phyloP scores from a whole-genome alignment of 768 basidiomycete genomes.

The Suillus tomentosus region DNA sequence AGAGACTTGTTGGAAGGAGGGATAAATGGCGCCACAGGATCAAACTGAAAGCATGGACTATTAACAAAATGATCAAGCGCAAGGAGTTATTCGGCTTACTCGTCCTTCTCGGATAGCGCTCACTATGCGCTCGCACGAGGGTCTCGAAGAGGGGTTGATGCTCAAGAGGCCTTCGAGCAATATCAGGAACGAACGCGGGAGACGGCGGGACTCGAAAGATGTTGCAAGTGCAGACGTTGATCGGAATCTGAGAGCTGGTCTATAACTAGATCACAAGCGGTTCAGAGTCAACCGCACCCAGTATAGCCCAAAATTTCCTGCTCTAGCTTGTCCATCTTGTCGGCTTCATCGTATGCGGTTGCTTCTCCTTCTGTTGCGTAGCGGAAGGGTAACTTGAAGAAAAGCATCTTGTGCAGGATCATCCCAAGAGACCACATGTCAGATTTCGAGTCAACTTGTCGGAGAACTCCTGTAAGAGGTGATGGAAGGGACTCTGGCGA shows the following conservation, averaged over 20 bases:
- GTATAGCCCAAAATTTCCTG: slow-evolving; percentile 72
- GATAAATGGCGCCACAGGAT: slow-evolving; percentile 20
- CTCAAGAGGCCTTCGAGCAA: slow-evolving; percentile 74
- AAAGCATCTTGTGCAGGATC: slow-evolving; percentile 91
- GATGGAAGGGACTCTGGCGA: slow-evolving; percentile 86
- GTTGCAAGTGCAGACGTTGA: slow-evolving; percentile 51
- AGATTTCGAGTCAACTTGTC: slow-evolving; percentile 80
- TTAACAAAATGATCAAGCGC: slow-evolving; percentile 7
- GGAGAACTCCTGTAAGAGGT: slow-evolving; percentile 61
- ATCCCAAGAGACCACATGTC: slow-evolving; percentile 99
- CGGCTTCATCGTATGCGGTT: slow-evolving; percentile 50
- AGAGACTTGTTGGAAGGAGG: slow-evolving; percentile 22
- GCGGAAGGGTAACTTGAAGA: slow-evolving; percentile 85
- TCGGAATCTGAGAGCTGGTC: slow-evolving; percentile 44
- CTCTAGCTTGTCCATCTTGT: slow-evolving; percentile 71
- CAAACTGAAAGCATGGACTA: slow-evolving; percentile 28
- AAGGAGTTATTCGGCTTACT: slow-evolving; percentile 44
- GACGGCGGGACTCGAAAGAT: slow-evolving; percentile 67
- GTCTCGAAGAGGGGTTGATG: slow-evolving; percentile 59
- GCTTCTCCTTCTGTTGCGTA: slow-evolving; percentile 66
- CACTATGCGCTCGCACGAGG: slow-evolving; percentile 72
- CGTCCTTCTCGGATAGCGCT: slow-evolving; percentile 68
- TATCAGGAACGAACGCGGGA: slow-evolving; percentile 71
- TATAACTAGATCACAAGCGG: slow-evolving; percentile 1
- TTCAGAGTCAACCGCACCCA: slow-evolving; percentile 50